Evolutionary conservation across 2,329 filamentous ascomycete species (phyloP), one percentile per base, ranked within the genome.

Genomic region (Fusarium nelsonii): DNA sequence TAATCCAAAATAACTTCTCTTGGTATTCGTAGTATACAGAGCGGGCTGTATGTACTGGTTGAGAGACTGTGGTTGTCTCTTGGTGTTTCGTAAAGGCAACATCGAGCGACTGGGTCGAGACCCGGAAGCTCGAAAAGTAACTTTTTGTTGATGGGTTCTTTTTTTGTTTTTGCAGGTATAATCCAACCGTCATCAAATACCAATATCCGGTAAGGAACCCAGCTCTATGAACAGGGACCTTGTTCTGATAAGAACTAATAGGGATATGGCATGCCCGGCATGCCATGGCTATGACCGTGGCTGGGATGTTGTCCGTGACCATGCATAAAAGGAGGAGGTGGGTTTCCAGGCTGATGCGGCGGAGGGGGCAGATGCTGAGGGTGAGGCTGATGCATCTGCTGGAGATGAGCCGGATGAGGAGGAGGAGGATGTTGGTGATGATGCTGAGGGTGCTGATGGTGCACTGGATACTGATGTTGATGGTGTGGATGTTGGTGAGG

Each of bases 201-300:
- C 43, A 39, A 23, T 32, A 30, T 10, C 34, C 39, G 20, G 44
- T 46, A 10, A 26, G 28, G 20, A 37, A 44, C 16, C 32, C 12
- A n/a, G 36, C 14, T 18, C 41, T 30, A 37, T 40, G 28, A 26
- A 16, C 11, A 33, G 30, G 18, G 18, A 32, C 28, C 53, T 33
- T 37, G 23, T 20, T 49, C 55, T 59, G 48, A 58, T 66, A 51
- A 23, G 23, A 23, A 6, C 43, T 59, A 64, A 63, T 71, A 76
- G 61, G 73, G 68, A 37, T 75, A 78, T 50, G 73, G 70, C 68
- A 76, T 75, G 18, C 71, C 71, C 6, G 75, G 69, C 63, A 78
- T 70, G n/a, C 67, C 55, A 8, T 70, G 66, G n/a, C 41, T 26
- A 48, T 69, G 66, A 3, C 56, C 44, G 9, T 67, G 66, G 32